Evolutionary conservation across 2,329 filamentous ascomycete species (phyloP).

Genomic region (Zymoseptoria ardabiliae): DNA sequence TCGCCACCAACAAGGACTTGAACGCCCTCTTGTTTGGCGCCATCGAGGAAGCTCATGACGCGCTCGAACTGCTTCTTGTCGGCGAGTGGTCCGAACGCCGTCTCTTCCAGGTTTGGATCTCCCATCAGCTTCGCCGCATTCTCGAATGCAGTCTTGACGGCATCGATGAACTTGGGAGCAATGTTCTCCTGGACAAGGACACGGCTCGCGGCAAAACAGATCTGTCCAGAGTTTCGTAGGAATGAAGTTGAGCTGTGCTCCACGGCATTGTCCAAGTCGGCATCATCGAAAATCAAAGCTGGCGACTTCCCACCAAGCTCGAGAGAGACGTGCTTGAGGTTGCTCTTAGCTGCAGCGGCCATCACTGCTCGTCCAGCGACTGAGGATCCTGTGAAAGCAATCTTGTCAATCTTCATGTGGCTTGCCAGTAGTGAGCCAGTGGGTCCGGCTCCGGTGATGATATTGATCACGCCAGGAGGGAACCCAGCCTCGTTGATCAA

Average conservation of each 20-base stretch:
- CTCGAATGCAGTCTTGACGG: constrained; percentile 30
- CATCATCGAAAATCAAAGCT: constrained; percentile 40
- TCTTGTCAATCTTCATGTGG: constrained; percentile 46
- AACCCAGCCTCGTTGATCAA: constrained; percentile 43
- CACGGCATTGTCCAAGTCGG: constrained; percentile 34
- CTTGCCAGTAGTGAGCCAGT: constrained; percentile 19
- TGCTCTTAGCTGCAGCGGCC: constrained; percentile 27
- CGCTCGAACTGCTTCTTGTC: constrained; percentile 42
- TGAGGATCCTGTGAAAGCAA: constrained; percentile 42
- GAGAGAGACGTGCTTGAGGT: constrained; percentile 42
- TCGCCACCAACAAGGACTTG: constrained; percentile 18
- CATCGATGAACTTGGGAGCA: constrained; percentile 40
- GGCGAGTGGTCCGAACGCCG: constrained; percentile 42
- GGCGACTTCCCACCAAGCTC: constrained; percentile 45
- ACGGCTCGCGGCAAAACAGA: constrained; percentile 25
- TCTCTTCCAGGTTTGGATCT: constrained; percentile 22
- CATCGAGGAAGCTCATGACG: constrained; percentile 26
- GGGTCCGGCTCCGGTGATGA: constrained; percentile 31
- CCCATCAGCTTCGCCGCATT: constrained; percentile 17
- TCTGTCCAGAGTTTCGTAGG: constrained; percentile 13
- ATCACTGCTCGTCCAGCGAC: constrained; percentile 38
- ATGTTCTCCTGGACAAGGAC: constrained; percentile 32
- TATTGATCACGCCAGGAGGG: constrained; percentile 38
- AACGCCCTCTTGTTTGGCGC: constrained; percentile 14
- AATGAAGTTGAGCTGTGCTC: constrained; percentile 6